Evolutionary conservation across 768 basidiomycete genomes (phyloP), one percentile per base, ranked within the genome.

Genomic region (Dentipellis sp.): DNA sequence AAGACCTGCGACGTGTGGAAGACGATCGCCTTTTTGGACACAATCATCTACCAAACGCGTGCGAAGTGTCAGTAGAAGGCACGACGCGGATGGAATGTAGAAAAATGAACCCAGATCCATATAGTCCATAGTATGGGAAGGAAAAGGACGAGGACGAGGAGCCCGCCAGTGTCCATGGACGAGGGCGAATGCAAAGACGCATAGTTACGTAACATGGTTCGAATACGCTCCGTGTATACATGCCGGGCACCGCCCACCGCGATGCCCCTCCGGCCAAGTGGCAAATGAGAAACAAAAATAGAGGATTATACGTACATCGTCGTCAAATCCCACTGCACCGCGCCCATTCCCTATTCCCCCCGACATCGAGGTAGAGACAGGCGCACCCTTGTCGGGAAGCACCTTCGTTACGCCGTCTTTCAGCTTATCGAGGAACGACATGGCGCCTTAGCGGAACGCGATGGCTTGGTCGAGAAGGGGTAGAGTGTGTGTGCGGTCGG

Each of bases 1-100:
- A 97, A 94, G 54, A 83, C 78, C 74, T 95, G 88, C 2, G 80
- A 83, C 34, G 80, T 68, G 67, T 88, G 83, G 66, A 84, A 83
- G 55, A 91, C 76, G 66, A 92, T 88, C 58, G 83, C 76, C 7
- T 88, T 84, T 73, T 91, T 91, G 21, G 88, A 85, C 48, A 92
- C 82, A 63, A 92, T 91, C 88, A 91, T 89, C 91, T 92, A 62
- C 17, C 62, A 35, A 16, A 61, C 39, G 50, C 39, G 57, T 56
- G 48, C 47, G 58, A 63, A 50, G 60, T 51, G 66, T 67, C 57
- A 64, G 62, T 4, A 53, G 1, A 62, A 37, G 45, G 34, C 29
- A 39, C 50, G 10, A 52, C 36, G 63, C 0, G 49, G 42, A 60
- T 42, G 51, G 51, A 45, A 47, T 48, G 54, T 52, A 55, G 49